Base-by-base conservation (phyloP, 2,329 filamentous ascomycete species). In the Cercospora sp. region DNA sequence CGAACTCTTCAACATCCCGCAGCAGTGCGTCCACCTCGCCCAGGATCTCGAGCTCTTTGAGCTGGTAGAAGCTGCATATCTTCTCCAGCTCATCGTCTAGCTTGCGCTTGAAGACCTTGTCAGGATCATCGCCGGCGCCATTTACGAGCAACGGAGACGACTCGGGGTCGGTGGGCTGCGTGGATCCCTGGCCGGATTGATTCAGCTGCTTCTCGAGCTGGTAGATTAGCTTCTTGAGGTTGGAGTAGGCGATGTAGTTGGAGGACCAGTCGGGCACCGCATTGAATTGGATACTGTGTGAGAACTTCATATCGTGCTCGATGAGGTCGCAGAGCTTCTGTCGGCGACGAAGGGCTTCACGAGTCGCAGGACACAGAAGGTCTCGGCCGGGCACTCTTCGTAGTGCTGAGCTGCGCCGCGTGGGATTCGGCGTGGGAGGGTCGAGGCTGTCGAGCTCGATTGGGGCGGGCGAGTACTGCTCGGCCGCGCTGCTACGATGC, bases 191-290 rank as follows among this genome's bases (percentile, higher is more conserved):
- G 42, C 72, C 72, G 60, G 64, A 70, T 69, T 90, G 89, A 79
- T 95, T 87, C 63, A 90, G 84, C 64, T 90, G 88, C 80, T 96
- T 97, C 83, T 99, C 95, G 72, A 99, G 91, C 70, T 91, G 89
- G 82, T 98, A 99, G 75, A 99, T 98, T 67, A 97, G 87, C 85
- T 99, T 99, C 86, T 99, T 99, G 75, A 99, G 87, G 78, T 97
- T 98, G 83, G 94, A 97, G 82, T 99, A 99, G 69, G 94, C 92
- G 78, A 99, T 96, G 81, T 99, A 99, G 81, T 98, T 89, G 76
- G 90, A 94, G 84, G 93, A 97, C 95, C 95, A 99, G 82, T 99
- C 95, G n/a, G 95, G 95, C 75, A 99, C 95, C 71, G 95, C 94
- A 84, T 99, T 99, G 84, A 99, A 99, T 85, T 99, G 95, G 75